Percentiles rank a stretch among this genome's conserved stretches.
Conservation (phyloP, 345 rosid genomes). For the Orychophragmus violaceus region DNA sequence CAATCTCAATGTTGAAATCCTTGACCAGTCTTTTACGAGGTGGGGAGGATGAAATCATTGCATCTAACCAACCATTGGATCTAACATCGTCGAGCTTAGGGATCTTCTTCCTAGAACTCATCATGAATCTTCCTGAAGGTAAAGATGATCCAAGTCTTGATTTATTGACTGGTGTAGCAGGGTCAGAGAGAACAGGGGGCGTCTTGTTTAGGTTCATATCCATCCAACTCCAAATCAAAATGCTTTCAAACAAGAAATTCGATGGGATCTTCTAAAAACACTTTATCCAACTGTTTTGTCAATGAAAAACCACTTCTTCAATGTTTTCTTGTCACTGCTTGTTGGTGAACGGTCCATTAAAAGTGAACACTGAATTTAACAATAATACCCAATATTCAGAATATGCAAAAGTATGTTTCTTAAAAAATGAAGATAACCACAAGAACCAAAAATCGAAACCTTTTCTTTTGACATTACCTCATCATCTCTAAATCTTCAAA, state of each 20-base stretch:
- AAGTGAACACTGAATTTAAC: neutral
- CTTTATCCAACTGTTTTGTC: conserved; percentile 72
- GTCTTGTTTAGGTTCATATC: conserved; percentile 57
- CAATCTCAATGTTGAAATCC: conserved; percentile 46
- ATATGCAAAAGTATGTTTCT: neutral
- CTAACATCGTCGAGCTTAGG: conserved; percentile 74
- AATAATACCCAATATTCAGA: neutral
- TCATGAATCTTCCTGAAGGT: conserved; percentile 42
- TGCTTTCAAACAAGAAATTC: conserved; percentile 3
- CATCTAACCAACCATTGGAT: conserved; percentile 87
- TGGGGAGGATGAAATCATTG: conserved; percentile 95
- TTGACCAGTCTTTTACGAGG: conserved; percentile 69
- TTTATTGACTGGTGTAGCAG: conserved; percentile 44
- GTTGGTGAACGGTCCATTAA: conserved; percentile 73
- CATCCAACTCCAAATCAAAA: conserved; percentile 36
- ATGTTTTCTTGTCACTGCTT: conserved; percentile 73
- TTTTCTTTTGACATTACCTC: neutral
- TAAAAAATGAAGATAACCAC: too few species aligned
- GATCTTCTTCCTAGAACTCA: conserved; percentile 50
- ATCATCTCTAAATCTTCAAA: neutral
- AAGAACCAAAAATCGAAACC: neutral
- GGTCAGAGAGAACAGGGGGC: conserved; percentile 75
- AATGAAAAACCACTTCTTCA: conserved; percentile 92
- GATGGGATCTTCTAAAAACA: neutral
- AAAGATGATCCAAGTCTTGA: conserved; percentile 41